These are phyloP conservation scores for Amaranthus tricolor DNA, from an alignment of 179 eudicot genomes.

Conservation along the genomic window DNA sequence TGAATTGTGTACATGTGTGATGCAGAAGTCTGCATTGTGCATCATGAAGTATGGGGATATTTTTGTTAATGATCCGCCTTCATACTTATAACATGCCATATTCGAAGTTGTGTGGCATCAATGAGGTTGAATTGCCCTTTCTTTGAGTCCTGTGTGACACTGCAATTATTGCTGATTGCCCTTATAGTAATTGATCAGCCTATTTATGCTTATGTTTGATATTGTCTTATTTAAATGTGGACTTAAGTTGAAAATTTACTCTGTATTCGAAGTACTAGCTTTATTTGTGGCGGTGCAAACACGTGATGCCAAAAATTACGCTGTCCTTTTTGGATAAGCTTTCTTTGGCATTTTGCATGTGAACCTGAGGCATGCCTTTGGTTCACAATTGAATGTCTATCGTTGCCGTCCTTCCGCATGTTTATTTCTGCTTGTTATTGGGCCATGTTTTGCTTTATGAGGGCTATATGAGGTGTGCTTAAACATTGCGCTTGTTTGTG, in stretches of 20 bases:
- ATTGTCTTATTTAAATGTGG: neutral
- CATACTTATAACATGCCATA: neutral
- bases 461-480: neutral
- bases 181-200: neutral
- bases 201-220: neutral
- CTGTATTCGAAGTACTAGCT: neutral
- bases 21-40: neutral
- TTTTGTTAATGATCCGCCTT: neutral
- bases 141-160: neutral
- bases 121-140: neutral
- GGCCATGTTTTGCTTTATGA: neutral
- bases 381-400: neutral
- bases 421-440: neutral
- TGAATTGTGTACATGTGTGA: too few species aligned
- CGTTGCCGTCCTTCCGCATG: neutral
- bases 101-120: neutral
- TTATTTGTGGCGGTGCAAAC: neutral
- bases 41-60: neutral
- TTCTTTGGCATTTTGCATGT: neutral
- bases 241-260: neutral
- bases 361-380: neutral
- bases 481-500: neutral
- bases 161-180: neutral
- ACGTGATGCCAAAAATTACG: neutral
- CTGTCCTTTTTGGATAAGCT: neutral